Conservation (phyloP, 148 eudicot genomes). For the Vaccinium vitisidaea region DNA sequence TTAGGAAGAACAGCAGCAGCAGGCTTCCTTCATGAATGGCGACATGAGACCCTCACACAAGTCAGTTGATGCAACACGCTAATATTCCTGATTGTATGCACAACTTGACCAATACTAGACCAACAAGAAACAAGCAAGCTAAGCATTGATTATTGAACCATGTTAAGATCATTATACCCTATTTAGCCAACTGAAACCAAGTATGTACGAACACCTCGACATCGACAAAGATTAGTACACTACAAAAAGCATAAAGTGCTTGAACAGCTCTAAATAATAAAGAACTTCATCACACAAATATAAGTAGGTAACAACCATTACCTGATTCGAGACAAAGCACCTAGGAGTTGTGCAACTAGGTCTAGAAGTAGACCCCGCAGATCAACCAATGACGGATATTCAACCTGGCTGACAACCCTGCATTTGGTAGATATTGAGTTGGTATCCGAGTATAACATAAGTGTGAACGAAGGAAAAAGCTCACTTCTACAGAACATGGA, state of each 20-base stretch:
- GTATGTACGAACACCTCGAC: neutral
- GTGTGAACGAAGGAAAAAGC: conserved; percentile 5
- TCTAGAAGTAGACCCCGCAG: conserved; percentile 89
- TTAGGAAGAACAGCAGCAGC: neutral
- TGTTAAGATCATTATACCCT: conserved; percentile 5
- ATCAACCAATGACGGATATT: conserved; percentile 96
- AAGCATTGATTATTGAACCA: neutral
- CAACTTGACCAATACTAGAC: neutral
- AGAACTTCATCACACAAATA: neutral
- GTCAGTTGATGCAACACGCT: neutral
- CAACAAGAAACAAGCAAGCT: neutral
- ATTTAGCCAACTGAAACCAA: conserved; percentile 1
- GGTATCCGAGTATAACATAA: neutral
- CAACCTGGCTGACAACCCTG: conserved; percentile 99
- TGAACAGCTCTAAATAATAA: neutral
- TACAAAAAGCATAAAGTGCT: neutral
- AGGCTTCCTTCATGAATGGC: conserved; percentile 5
- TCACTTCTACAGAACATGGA: conserved; percentile 1
- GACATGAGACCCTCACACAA: neutral
- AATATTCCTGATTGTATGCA: neutral
- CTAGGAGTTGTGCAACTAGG: conserved; percentile 93
- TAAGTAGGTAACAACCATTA: conserved; percentile 25
- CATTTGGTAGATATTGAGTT: conserved; percentile 20
- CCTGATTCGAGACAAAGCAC: conserved; percentile 98
- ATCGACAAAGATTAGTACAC: neutral